Percentiles rank a stretch among this genome's conserved stretches.
These are phyloP conservation scores for Musa acuminata DNA, from an alignment of 176 grass and related monocot genomes.

Conservation along the genomic window DNA sequence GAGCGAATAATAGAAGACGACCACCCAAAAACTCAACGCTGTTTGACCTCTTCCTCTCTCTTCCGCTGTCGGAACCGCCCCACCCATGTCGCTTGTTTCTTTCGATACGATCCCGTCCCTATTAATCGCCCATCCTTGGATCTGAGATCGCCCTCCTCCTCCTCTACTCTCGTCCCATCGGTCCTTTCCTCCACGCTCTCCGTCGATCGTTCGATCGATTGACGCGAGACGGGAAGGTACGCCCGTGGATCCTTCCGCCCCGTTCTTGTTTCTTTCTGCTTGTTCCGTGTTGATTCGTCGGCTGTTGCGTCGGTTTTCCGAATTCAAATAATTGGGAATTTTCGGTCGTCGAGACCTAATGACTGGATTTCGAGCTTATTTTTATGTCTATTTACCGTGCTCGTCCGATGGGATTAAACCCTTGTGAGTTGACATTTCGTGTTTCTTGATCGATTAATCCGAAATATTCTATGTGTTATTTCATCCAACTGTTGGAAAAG, in stretches of 20 bases:
- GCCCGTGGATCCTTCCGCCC: not conserved
- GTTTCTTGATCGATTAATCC: too few species aligned
- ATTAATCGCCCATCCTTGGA: not conserved
- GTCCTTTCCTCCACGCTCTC: slow-evolving; percentile 9
- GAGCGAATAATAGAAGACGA: too few species aligned
- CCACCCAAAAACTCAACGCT: too few species aligned
- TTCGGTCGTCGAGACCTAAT: not conserved
- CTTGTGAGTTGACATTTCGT: too few species aligned
- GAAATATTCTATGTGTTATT: too few species aligned
- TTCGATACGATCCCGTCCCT: not conserved
- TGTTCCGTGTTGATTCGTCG: not conserved
- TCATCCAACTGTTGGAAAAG: too few species aligned
- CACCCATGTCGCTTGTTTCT: not conserved
- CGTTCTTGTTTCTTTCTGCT: not conserved
- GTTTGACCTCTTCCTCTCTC: not conserved
- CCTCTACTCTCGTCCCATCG: not conserved
- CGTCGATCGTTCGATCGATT: slow-evolving; percentile 3
- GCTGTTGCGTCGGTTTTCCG: not conserved
- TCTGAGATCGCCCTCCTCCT: not conserved
- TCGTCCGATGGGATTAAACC: too few species aligned
- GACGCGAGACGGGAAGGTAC: slow-evolving; percentile 10
- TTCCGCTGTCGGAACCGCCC: too few species aligned
- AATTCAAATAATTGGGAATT: not conserved
- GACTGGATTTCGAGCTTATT: not conserved
- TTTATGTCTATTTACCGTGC: not conserved